Evolutionary conservation across 495 filamentous ascomycete species (phyloP), one percentile per base, ranked within the genome.

Genomic region (Neurospora sp.): DNA sequence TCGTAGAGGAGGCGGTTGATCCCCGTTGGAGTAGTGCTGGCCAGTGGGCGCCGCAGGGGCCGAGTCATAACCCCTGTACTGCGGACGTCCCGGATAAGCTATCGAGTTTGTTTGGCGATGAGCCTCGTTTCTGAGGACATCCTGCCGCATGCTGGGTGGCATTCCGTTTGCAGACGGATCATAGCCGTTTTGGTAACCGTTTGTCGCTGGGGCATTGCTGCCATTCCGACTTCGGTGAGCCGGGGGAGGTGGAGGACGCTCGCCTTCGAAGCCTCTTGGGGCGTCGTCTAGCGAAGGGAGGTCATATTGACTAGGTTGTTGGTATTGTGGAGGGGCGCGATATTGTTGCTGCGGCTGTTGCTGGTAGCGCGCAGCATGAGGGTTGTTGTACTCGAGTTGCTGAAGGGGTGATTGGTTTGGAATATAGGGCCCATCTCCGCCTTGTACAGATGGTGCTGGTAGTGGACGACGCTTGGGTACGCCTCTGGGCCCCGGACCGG

Each of bases 401-500:
- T 86, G 84, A 27, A 83, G 75, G 20, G 84, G 81, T 8, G 85
- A 81, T 71, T 85, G 83, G 70, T 70, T 83, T 18, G 83, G 78
- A 20, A 81, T 72, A 72, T 78, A 79, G 2, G 79, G 75, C 10
- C 75, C 54, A n/a, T 78, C 74, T 6, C 0, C 48, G 48, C 48
- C 48, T 14, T 59, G 48, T 27, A 82, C 78, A 6, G 82, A 76
- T 12, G 85, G 83, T 5, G 83, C 78, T 37, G 94, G 94, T 66
- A 97, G 80, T 4, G 94, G 94, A 41, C 94, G 89, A 74, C 94
- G 86, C 81, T 93, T 94, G 6, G 82, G 81, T 20, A 88, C 79
- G 27, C 72, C 69, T 39, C 80, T 75, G 6, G 35, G 91, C 44
- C 86, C 91, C 71, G 82, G 86, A 41, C 42, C 74, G 20, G 37